Evolutionary conservation across 2,329 filamentous ascomycete species (phyloP), one percentile per base, ranked within the genome.

Genomic region (Colletotrichum sp.): DNA sequence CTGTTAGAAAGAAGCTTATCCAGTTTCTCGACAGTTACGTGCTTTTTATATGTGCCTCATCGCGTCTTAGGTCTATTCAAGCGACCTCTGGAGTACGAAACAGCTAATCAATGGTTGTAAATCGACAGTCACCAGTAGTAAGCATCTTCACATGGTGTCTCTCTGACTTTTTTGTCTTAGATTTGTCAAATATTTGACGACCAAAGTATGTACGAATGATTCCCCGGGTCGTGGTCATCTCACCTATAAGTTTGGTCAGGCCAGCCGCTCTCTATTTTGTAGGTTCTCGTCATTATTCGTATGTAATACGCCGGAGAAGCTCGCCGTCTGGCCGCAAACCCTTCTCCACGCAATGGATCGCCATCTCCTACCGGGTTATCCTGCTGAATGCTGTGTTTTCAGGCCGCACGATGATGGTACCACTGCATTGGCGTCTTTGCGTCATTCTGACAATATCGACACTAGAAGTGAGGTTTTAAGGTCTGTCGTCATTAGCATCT

Each of bases 1-100:
- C 36, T 38, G 36, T 1, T 18, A 0, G 0, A 38, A 38, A 38
- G 5, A 0, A 38, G 8, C 0, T 0, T 1, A 18, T 38, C 34
- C 1, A 38, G 1, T 0, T 38, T 38, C 36, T 38, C 36, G 0
- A 38, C 36, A 38, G 0, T 5, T 0, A 16, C 15, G 1, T 38
- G 5, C 1, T 3, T 38, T 38, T 38, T 38, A 3, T 38, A 1
- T 9, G 0, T 38, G 36, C 1, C 0, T 18, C 36, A 38, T 38
- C 0, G 0, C 15, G 15, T 9, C 36, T 38, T 0, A 18, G 36
- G 15, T 18, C 3, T 3, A 0, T 38, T 38, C 36, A 38, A 38
- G 1, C 36, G 0, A 15, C 3, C 34, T 36, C 13, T 36, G 13
- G 0, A 8, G 34, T 36, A 15, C 13, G 15, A 36, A 16, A 38